Evolutionary conservation across 2,329 filamentous ascomycete species (phyloP), one percentile per base, ranked within the genome.

Genomic region (Aspergillus sp.): DNA sequence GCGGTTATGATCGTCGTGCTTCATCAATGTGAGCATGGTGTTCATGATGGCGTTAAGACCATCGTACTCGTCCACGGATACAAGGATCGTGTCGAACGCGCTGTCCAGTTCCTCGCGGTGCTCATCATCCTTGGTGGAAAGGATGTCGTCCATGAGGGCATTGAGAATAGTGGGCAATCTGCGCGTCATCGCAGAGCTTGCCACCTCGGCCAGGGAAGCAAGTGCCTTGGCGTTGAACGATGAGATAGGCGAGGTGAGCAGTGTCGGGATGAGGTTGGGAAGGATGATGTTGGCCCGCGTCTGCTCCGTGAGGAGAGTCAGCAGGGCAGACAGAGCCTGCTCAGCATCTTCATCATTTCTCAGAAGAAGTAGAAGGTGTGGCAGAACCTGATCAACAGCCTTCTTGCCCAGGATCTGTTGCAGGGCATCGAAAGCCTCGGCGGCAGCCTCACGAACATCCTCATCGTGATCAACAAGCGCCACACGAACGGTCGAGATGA

Each of bases 31-130:
- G 43, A 97, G 78, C 76, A 99, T 87, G 35, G 94, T 90, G 64
- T 89, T 96, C 90, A 99, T 97, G 55, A 90, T 87, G 8, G 89
- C 94, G 69, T 96, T 97, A 33, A 99, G 81, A 47, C 95, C 94
- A 73, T 99, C 94, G 62, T 85, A 95, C 70, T 97, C 94, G 70
- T 99, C 94, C 54, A 97, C 91, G 17, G 92, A 96, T 47, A 93
- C 78, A 53, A 99, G 81, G 5, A 99, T 90, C 0, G 89, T 89
- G 68, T 96, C 90, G 64, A 99, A 94, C 0, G 94, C 88, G 46
- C 77, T 76, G 60, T 89, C 84, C 10, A 99, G 80, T 56, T 97
- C 92, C 40, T 73, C 73, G 22, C 80, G 83, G 33, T 95, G 83
- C 3, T 80, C 79, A n/a, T 89, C 87, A 51, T 96, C 89, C 58